Evolutionary conservation across 2,329 filamentous ascomycete genomes (phyloP).

Genomic region (Trichoderma polysporum): DNA sequence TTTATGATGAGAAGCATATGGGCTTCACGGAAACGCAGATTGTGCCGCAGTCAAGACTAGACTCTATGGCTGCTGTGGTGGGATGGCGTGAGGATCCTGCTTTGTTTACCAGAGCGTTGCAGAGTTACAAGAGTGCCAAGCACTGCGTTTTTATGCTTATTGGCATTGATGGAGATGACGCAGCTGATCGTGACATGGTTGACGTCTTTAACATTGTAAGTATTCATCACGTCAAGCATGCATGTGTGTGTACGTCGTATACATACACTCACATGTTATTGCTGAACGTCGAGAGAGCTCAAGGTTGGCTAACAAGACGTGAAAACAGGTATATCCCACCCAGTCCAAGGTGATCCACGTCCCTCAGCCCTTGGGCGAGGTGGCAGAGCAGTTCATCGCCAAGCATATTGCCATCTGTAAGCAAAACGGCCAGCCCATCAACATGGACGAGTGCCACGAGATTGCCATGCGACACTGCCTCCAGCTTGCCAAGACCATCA

Average conservation of each 20-base stretch:
- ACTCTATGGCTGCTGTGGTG: slow-evolving; percentile 28
- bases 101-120: slow-evolving; percentile 26
- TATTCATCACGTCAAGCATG: neutral
- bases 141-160: slow-evolving; percentile 26
- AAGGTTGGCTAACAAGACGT: neutral
- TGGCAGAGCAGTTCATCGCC: slow-evolving; percentile 24
- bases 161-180: slow-evolving; percentile 29
- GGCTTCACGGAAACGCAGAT: slow-evolving; percentile 18
- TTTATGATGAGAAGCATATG: slow-evolving; percentile 21
- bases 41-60: slow-evolving; percentile 20
- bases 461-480: slow-evolving; percentile 28
- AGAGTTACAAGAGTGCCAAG: slow-evolving; percentile 27
- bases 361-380: slow-evolving; percentile 26
- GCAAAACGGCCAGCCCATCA: slow-evolving; percentile 19
- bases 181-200: slow-evolving; percentile 28
- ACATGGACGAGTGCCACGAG: slow-evolving; percentile 24
- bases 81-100: slow-evolving; percentile 29
- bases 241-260: too few species aligned
- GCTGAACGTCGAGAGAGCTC: neutral
- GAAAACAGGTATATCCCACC: slow-evolving; percentile 25
- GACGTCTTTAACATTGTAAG: slow-evolving; percentile 27
- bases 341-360: slow-evolving; percentile 26
- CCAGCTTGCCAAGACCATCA: slow-evolving; percentile 24
- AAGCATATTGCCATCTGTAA: slow-evolving; percentile 23
- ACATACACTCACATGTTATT: neutral